Evolutionary conservation across 169 alveolate genomes (phyloP).

Genomic region (Cryptosporidium sp.): DNA sequence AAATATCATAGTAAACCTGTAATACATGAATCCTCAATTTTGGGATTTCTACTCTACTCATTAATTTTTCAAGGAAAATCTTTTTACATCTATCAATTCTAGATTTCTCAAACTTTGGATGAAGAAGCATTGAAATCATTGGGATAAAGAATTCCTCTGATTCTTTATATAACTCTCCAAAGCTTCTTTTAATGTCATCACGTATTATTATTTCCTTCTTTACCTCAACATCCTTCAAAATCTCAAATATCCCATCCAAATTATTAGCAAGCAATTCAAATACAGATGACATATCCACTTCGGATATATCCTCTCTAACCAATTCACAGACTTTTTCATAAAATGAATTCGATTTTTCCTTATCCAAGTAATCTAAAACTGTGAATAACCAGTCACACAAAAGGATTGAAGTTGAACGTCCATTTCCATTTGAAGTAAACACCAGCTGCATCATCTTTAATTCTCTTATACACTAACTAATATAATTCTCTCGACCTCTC

Average conservation of each 20-base stretch:
- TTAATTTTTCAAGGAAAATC: constrained; percentile 20
- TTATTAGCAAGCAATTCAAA: background rate
- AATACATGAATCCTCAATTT: constrained; percentile 35
- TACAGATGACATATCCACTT: constrained; percentile 8
- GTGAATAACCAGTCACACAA: constrained; percentile 69
- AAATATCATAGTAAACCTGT: constrained; percentile 34
- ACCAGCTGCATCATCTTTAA: constrained; percentile 45
- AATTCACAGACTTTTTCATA: constrained; percentile 46
- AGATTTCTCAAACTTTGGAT: constrained; percentile 32
- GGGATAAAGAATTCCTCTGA: constrained; percentile 65
- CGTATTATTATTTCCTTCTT: constrained; percentile 40
- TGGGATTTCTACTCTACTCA: constrained; percentile 3
- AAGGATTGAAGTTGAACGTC: constrained; percentile 55
- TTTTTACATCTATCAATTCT: constrained; percentile 8
- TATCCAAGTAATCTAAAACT: constrained; percentile 39
- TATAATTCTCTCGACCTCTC: background rate
- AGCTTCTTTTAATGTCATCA: constrained; percentile 49
- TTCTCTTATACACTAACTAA: background rate
- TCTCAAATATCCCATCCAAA: constrained; percentile 40
- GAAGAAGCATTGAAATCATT: constrained; percentile 26
- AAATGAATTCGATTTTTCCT: constrained; percentile 14
- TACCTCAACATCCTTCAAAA: constrained; percentile 21
- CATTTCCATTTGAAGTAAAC: constrained; percentile 33
- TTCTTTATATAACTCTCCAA: constrained; percentile 53
- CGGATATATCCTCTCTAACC: constrained; percentile 23